A percentile compares a stretch with the other conserved stretches of the same genome.
Conservation (phyloP, 1,284 basidiomycete species). For the Irpex sp. region DNA sequence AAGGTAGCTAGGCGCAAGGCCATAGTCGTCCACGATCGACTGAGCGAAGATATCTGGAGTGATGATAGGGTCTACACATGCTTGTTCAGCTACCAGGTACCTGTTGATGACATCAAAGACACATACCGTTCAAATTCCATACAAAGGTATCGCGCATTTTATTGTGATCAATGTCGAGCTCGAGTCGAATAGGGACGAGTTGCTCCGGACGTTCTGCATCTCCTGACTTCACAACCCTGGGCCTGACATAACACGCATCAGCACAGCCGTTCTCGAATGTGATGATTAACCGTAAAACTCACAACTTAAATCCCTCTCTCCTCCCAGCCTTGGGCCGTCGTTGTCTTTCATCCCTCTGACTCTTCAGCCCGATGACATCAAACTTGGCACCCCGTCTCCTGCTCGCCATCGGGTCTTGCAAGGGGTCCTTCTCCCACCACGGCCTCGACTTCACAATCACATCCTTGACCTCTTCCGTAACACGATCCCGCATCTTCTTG, state of each 20-base stretch:
- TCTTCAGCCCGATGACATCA: constrained; percentile 25
- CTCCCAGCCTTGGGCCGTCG: constrained; percentile 50
- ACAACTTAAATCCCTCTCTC: constrained; percentile 73
- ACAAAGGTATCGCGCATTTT: constrained; percentile 95
- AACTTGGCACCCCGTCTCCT: constrained; percentile 45
- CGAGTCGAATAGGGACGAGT: constrained; percentile 91
- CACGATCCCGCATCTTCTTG: constrained; percentile 32
- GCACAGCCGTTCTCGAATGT: not conserved
- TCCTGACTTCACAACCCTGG: constrained; percentile 54
- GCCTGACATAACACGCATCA: constrained; percentile 36
- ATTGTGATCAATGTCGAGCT: constrained; percentile 90
- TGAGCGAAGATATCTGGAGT: constrained; percentile 90
- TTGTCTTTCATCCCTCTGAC: constrained; percentile 33
- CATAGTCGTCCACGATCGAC: constrained; percentile 90
- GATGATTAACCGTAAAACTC: constrained; percentile 28
- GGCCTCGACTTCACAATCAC: constrained; percentile 29
- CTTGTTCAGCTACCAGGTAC: constrained; percentile 1
- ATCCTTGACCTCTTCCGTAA: constrained; percentile 24
- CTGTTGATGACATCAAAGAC: not conserved
- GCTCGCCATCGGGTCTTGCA: constrained; percentile 24
- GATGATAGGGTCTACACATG: constrained; percentile 71
- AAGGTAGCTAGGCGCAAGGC: constrained; percentile 70
- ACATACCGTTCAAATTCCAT: constrained; percentile 90
- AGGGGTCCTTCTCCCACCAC: constrained; percentile 51
- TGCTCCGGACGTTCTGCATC: constrained; percentile 68